Base-by-base conservation (phyloP, 352 stramenopile genomes). In the Phytopythium mirpurense region DNA sequence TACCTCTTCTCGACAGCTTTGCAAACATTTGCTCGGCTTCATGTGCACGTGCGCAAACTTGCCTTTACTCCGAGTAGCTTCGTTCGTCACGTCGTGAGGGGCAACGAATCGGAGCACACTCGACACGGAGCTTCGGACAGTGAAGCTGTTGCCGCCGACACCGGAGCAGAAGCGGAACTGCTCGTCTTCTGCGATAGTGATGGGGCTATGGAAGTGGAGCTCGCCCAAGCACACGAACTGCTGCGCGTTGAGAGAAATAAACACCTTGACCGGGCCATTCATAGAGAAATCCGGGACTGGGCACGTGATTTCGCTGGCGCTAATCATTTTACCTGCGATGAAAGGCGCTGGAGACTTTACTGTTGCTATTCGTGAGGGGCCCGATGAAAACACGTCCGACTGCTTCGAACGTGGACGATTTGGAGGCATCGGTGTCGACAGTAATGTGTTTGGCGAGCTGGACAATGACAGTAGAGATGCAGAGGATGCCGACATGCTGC, bases 181-280 rank as follows among this genome's bases (percentile, higher is more conserved):
- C 10, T 67, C 55, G n/a, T 87, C 68, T 57, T 83, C 72, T 15
- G 62, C 65, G 34, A 90, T 77, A 8, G 56, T 55, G 15, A 88
- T 62, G 1, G 77, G 59, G 0, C 74, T 65, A 48, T 90, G 79
- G 24, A 88, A 68, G 19, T 72, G 50, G 2, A 90, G 29, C 18
- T 78, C 71, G 0, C 79, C 79, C 1, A 90, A 60, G 37, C 59
- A 81, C 12, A 88, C 59, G 19, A 90, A 90, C 55, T 90, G 77
- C 62, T 90, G 79, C 2, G 79, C 68, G 21, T 90, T 90, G 29
- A 78, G 68, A 1, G 79, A 90, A 34, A 90, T 70, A 31, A 70
- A 83, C 18, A 90, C 73, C 16, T 69, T 41, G 5, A 87, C 67
- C 7, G 46, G 35, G 0, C 74, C 74, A 7, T 63, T 45, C 21